These are phyloP conservation scores for Cystobasidium pallidum DNA, from an alignment of 1,284 basidiomycete genomes.

Conservation along the genomic window DNA sequence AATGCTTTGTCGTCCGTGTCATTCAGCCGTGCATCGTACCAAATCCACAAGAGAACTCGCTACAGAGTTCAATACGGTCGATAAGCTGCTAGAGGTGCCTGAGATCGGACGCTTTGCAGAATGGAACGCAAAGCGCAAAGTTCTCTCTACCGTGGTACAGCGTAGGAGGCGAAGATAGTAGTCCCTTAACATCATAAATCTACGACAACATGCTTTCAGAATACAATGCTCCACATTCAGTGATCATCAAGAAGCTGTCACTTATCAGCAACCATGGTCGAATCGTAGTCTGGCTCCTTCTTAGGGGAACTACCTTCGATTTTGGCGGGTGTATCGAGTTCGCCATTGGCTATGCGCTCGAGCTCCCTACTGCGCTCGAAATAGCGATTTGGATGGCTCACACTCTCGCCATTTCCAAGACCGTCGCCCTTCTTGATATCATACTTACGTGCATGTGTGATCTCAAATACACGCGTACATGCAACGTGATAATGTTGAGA, in stretches of 20 bases:
- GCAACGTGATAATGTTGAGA: conserved; percentile 88
- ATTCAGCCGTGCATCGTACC: conserved; percentile 29
- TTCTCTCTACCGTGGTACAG: conserved; percentile 26
- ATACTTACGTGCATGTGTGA: conserved; percentile 71
- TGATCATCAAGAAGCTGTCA: background rate
- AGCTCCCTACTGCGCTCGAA: conserved; percentile 61
- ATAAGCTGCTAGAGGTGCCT: conserved; percentile 34
- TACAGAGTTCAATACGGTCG: conserved; percentile 33
- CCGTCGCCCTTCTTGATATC: conserved; percentile 89
- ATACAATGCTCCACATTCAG: background rate
- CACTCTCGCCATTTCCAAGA: conserved; percentile 80
- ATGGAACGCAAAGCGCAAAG: conserved; percentile 42
- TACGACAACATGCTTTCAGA: conserved; percentile 6
- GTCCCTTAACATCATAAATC: background rate
- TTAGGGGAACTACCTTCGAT: background rate
- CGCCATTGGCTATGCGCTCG: conserved; percentile 45
- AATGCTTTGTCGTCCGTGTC: conserved; percentile 35
- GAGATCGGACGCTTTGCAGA: conserved; percentile 37
- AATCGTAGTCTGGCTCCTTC: conserved; percentile 27
- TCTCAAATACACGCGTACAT: conserved; percentile 94
- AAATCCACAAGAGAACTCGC: conserved; percentile 34
- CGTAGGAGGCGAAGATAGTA: conserved; percentile 23
- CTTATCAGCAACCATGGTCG: background rate
- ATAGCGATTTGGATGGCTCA: conserved; percentile 90
- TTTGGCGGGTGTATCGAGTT: background rate